phyloP scores from a whole-genome alignment of 345 rosid genomes.

The Citrus sinensis region DVS_A1.0 CM039169.1:11910501-11911000 shows the following conservation, averaged over 20 bases:
- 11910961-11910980: background rate
- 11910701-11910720: slow-evolving; percentile 81
- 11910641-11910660: slow-evolving; percentile 37
- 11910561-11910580: too few relatives aligned
- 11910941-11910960: background rate
- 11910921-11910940: background rate
- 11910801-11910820: too few relatives aligned
- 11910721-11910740: slow-evolving; percentile 41
- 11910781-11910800: too few relatives aligned
- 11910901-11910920: background rate
- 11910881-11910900: slow-evolving; percentile 15
- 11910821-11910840: background rate
- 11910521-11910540: background rate
- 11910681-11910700: slow-evolving; percentile 90
- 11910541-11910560: too few relatives aligned
- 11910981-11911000: background rate
- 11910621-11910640: slow-evolving; percentile 79
- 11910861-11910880: background rate
- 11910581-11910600: background rate
- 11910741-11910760: background rate
- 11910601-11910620: background rate
- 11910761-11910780: background rate
- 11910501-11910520: background rate
- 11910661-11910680: slow-evolving; percentile 68
- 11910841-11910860: background rate